Conservation (phyloP, 129 eudicot species). For the Glebionis coronaria region DNA sequence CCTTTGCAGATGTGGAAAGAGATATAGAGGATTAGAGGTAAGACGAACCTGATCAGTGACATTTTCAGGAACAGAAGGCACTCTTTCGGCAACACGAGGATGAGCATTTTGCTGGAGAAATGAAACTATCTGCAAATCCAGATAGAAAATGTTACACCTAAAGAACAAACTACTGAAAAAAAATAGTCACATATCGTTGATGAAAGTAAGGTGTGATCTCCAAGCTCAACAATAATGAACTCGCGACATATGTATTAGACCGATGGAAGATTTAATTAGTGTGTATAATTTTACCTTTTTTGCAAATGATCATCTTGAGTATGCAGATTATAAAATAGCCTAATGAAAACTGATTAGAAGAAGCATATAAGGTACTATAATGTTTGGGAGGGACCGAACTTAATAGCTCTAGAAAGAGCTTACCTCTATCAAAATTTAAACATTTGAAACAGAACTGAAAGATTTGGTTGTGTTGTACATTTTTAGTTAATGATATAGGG, state of each 20-base stretch:
- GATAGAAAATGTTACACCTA: slow-evolving; percentile 14
- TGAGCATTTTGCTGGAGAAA: slow-evolving; percentile 99
- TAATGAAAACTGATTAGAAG: neutral
- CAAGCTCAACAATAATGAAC: neutral
- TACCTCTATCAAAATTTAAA: neutral
- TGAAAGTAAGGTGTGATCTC: neutral
- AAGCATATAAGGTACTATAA: neutral
- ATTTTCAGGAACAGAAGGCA: slow-evolving; percentile 91
- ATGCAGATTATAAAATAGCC: neutral
- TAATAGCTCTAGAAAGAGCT: neutral
- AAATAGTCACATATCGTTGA: too few species aligned
- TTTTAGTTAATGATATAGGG: neutral
- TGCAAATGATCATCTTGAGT: neutral
- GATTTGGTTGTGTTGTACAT: neutral
- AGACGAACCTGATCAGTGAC: slow-evolving; percentile 86
- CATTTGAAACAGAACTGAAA: neutral
- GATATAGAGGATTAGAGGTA: slow-evolving; percentile 3
- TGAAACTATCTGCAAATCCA: slow-evolving; percentile 67
- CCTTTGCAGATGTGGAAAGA: neutral
- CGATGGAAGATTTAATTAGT: neutral
- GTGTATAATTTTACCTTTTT: too few species aligned
- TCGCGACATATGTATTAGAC: neutral
- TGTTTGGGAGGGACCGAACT: neutral
- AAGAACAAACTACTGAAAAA: neutral
- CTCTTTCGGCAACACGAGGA: slow-evolving; percentile 87